Evolutionary conservation across 2,329 filamentous ascomycete genomes (phyloP).

Genomic region (Diaporthe velutina): DNA sequence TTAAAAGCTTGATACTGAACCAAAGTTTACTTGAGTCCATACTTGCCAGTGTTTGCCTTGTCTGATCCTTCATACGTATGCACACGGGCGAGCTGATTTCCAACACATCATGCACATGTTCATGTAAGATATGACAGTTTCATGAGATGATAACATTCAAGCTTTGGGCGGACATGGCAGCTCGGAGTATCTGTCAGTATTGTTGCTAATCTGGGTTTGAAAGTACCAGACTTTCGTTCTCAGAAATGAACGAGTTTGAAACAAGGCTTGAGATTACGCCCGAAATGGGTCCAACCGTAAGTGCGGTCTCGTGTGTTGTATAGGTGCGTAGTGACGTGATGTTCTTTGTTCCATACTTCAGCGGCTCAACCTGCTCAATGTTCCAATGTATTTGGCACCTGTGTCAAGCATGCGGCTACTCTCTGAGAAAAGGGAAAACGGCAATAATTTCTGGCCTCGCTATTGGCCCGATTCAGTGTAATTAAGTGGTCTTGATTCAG

Average conservation of each 20-base stretch:
- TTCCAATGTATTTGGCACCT: not conserved
- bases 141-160: not conserved
- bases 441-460: not conserved
- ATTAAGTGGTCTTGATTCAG: too few species aligned
- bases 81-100: not conserved
- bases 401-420: not conserved
- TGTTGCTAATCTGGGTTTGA: not conserved
- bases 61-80: not conserved
- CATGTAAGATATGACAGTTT: too few species aligned
- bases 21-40: not conserved
- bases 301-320: not conserved
- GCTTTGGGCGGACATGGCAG: too few species aligned
- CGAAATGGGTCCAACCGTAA: not conserved
- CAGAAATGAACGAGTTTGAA: not conserved
- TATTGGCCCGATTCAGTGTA: too few species aligned
- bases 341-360: not conserved
- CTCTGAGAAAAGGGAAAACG: not conserved
- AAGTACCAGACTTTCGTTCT: not conserved
- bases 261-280: not conserved
- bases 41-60: not conserved
- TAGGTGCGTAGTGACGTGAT: not conserved
- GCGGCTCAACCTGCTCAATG: not conserved
- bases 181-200: not conserved
- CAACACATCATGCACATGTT: not conserved
- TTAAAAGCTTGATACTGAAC: not conserved